These are phyloP conservation scores for Talaromyces wortmannii DNA, from an alignment of 495 filamentous ascomycete species.

Conservation along the genomic window DNA sequence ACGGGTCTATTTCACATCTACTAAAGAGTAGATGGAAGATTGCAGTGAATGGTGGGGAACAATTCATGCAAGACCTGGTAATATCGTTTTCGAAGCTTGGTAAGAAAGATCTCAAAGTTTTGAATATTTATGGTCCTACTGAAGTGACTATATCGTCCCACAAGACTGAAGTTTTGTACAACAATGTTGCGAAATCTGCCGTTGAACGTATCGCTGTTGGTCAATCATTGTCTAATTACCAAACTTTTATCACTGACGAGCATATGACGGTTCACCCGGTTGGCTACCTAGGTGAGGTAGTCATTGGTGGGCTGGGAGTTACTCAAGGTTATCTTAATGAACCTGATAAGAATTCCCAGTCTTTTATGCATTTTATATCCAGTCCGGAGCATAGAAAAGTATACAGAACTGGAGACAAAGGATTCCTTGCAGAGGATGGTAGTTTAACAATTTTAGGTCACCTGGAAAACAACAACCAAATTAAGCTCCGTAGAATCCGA, in stretches of 20 bases:
- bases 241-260: constrained; percentile 36
- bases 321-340: constrained; percentile 30
- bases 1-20: constrained; percentile 8
- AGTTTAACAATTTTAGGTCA: constrained; percentile 27
- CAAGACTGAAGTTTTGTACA: constrained; percentile 9
- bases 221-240: constrained; percentile 28
- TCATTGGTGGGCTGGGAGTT: constrained; percentile 32
- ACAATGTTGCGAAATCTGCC: constrained; percentile 12
- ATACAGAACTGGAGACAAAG: constrained; percentile 36
- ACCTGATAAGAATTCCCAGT: constrained; percentile 11
- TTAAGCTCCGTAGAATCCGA: constrained; percentile 44
- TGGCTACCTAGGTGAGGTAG: constrained; percentile 34
- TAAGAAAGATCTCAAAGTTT: constrained; percentile 17
- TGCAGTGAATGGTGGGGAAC: constrained; percentile 13
- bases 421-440: constrained; percentile 13
- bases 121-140: constrained; percentile 28
- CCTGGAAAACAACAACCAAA: constrained; percentile 33
- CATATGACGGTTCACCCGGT: constrained; percentile 22
- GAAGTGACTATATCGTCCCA: constrained; percentile 19
- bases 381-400: constrained; percentile 7
- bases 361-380: constrained; percentile 28
- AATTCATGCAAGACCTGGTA: constrained; percentile 9
- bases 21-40: background rate
- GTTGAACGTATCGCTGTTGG: constrained; percentile 9
- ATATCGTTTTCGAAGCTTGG: constrained; percentile 14